These are phyloP conservation scores for Xylariaceae sp. DNA, from an alignment of 2,329 filamentous ascomycete genomes.

Conservation along the genomic window DNA sequence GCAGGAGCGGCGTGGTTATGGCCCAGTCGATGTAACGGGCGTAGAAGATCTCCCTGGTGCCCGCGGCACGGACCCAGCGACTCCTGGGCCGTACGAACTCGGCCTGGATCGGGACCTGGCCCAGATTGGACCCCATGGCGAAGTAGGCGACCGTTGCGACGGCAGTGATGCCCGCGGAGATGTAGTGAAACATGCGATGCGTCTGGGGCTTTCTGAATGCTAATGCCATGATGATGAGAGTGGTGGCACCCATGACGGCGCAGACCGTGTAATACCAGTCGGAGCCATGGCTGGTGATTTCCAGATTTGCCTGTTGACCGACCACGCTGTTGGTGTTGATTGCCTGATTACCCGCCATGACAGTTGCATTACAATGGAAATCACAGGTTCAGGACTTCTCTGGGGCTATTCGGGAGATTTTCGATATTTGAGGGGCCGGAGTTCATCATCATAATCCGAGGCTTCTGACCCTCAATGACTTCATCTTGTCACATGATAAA, in stretches of 20 bases:
- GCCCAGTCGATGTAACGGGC: slow-evolving; percentile 61
- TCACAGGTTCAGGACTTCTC: too few species aligned
- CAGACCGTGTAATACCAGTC: slow-evolving; percentile 60
- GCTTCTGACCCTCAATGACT: slow-evolving; percentile 20
- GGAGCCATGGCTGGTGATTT: slow-evolving; percentile 54
- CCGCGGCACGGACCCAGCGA: slow-evolving; percentile 40
- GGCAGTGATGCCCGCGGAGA: slow-evolving; percentile 53
- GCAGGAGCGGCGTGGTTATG: slow-evolving; percentile 58
- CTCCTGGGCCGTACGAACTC: slow-evolving; percentile 45
- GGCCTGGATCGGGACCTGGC: slow-evolving; percentile 57
- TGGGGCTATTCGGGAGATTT: background rate
- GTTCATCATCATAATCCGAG: background rate
- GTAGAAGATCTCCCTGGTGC: slow-evolving; percentile 60
- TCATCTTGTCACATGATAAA: slow-evolving; percentile 18
- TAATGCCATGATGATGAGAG: slow-evolving; percentile 47
- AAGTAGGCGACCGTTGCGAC: slow-evolving; percentile 60
- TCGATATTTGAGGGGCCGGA: slow-evolving; percentile 6
- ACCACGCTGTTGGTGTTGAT: slow-evolving; percentile 40
- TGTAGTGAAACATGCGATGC: slow-evolving; percentile 59
- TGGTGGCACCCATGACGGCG: slow-evolving; percentile 51
- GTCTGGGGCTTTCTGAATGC: slow-evolving; percentile 47
- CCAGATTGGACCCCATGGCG: slow-evolving; percentile 61
- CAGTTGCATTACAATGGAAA: too few species aligned
- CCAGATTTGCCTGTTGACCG: slow-evolving; percentile 48
- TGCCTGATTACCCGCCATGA: slow-evolving; percentile 38